Evolutionary conservation across 2,329 filamentous ascomycete species (phyloP), one percentile per base, ranked within the genome.

Genomic region (Arthrobotrys musiformis): DNA sequence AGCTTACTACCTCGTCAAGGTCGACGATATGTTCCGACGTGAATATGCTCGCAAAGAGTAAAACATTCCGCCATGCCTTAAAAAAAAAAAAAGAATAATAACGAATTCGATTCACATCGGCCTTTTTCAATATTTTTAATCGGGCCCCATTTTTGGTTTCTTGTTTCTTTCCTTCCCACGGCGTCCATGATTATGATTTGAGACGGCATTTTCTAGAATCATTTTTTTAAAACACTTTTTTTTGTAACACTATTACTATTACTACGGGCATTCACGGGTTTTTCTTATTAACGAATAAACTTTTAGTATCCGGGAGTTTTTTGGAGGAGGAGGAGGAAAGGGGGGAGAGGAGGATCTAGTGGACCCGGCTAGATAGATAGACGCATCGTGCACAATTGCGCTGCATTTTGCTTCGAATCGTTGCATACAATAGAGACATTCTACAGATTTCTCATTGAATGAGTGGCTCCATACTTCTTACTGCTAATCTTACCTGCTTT

Each of bases 11-110:
- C 87, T 95, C 74, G 89, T 89, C 82, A 90, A 90, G 83, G 88
- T 95, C 56, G 92, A 95, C 82, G 91, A 93, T 81, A 93, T 93
- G 91, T 95, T 92, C 90, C 90, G 91, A 86, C 89, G 92, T 82
- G 88, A 88, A 83, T 95, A 95, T 85, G 85, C 87, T 70, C 83
- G 94, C 85, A 92, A 94, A 88, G 90, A 88, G 84, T 94, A 88
- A 83, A n/a, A 80, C 54, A 8, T 24, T 70, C 28, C 30, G 11
- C 33, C 19, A 22, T 19, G 11, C 15, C 15, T 13, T 33, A 35
- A 56, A 46, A 63, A 22, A 64, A 48, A 62, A 26, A 40, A 42
- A 35, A 48, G 2, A 30, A 42, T 42, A 40, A n/a, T 50, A 42
- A 5, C 5, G n/a, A 46, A 19, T 63, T 50, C 60, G 28, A 69